Evolutionary conservation across 768 basidiomycete species (phyloP), one percentile per base, ranked within the genome.

Genomic region (Paxillus involutus): DNA sequence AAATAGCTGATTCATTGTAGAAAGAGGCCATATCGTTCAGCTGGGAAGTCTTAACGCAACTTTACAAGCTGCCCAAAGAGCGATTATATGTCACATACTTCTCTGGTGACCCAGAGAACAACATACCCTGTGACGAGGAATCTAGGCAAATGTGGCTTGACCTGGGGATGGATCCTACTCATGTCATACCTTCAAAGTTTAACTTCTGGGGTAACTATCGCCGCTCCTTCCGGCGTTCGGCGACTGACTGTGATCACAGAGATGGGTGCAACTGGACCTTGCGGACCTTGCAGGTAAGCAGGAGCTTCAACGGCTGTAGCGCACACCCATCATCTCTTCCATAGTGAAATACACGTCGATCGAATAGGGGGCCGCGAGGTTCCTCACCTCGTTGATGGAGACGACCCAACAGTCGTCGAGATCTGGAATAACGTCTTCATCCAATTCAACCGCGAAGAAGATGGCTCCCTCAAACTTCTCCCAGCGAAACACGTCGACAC

Each of bases 371-470:
- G 89, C n/a, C 84, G 97, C 47, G 93, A 98, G 66, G 96, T 94
- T 48, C 83, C 94, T 6, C 79, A 86, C 63, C 84, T 97, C 44
- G 97, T 99, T 60, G 98, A 99, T 70, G 80, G 86, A 62, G 97
- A 99, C 69, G 97, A 98, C 66, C 94, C 97, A 2, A 87, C 95
- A 58, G 97, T 99, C 8, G 81, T 99, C 53, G 94, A 96, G 72
- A 95, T 99, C 61, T 99, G 97, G 97, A 99, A 99, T 77, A 98
- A 97, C 69, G 97, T 99, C 52, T 99, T 98, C 70, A 98, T 99
- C 67, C 95, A 98, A 65, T 99, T 90, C 77, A 98, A 99, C 69
- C 90, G 97, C 44, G 96, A 98, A 71, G 82, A 84, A 42, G 90
- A 95, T 53, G 89, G 90, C 39, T 83, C 86, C 17, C 80, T 99